Conservation (phyloP, 2,329 filamentous ascomycete genomes). For the Daldinia sp. region DNA sequence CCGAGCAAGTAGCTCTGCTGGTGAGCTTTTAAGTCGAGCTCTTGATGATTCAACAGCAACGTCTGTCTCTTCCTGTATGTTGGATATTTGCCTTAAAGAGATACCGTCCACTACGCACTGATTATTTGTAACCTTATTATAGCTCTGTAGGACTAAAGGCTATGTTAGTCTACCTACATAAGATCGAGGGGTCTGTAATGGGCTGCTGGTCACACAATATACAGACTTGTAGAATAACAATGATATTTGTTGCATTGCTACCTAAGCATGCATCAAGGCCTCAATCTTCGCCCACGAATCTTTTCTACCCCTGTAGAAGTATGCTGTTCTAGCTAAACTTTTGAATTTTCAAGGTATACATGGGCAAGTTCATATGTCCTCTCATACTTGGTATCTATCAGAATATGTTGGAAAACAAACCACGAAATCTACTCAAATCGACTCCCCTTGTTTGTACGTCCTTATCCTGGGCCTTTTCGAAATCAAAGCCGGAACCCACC, state of each 20-base stretch:
- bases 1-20: constrained; percentile 6
- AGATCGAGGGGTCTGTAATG: neutral
- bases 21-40: constrained; percentile 21
- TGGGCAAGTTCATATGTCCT: too few species aligned
- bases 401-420: neutral
- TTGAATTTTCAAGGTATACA: neutral
- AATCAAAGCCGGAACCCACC: neutral
- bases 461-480: neutral
- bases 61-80: neutral
- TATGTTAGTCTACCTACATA: neutral
- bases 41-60: constrained; percentile 9
- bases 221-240: constrained; percentile 2
- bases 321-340: neutral
- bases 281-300: neutral
- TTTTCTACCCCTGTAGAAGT: neutral
- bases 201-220: constrained; percentile 7
- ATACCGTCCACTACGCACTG: neutral
- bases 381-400: neutral
- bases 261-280: neutral
- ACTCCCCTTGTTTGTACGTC: neutral
- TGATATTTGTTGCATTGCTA: neutral
- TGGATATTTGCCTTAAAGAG: neutral
- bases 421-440: neutral
- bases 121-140: constrained; percentile 10
- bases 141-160: neutral